Conservation (phyloP, 331 rosid species). For the Saraca asoca region DNA sequence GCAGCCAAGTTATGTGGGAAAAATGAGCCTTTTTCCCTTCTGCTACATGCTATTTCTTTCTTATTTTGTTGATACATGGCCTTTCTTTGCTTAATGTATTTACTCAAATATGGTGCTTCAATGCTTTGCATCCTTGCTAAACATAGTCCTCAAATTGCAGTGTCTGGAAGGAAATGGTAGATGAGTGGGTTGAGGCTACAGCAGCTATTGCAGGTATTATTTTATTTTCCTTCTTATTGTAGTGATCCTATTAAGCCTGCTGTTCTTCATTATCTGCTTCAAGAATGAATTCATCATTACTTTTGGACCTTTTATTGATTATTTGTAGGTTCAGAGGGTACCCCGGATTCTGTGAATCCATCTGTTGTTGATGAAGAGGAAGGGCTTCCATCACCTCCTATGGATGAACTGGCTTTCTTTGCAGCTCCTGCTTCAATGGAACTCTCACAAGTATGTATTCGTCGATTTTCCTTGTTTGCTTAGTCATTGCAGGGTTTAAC, state of each 20-base stretch:
- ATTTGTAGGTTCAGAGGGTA: slow-evolving; percentile 57
- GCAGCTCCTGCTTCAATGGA: slow-evolving; percentile 71
- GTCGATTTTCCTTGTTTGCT: slow-evolving; percentile 1
- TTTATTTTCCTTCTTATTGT: slow-evolving; percentile 20
- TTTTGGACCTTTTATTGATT: slow-evolving; percentile 17
- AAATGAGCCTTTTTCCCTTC: slow-evolving; percentile 19
- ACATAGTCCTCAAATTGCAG: slow-evolving; percentile 45
- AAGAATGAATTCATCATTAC: not conserved
- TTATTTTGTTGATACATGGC: not conserved
- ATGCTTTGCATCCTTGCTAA: slow-evolving; percentile 26
- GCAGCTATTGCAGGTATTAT: slow-evolving; percentile 47
- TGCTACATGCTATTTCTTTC: slow-evolving; percentile 12
- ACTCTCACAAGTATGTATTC: slow-evolving; percentile 66
- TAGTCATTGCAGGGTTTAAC: slow-evolving; percentile 18
- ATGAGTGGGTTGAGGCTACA: slow-evolving; percentile 68
- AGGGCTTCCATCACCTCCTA: slow-evolving; percentile 94
- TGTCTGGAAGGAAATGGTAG: slow-evolving; percentile 78
- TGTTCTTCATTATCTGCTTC: not conserved
- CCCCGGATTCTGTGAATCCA: slow-evolving; percentile 72
- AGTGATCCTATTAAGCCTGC: not conserved
- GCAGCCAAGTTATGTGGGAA: slow-evolving; percentile 10
- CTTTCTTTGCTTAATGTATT: not conserved
- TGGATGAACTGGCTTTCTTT: slow-evolving; percentile 79
- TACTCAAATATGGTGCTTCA: not conserved
- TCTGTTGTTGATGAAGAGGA: slow-evolving; percentile 71